A percentile compares a stretch with the other conserved stretches of the same genome.
Evolutionary conservation across 73 alveolate species (phyloP).

Genomic region (Paramecium tetraurelia): DNA sequence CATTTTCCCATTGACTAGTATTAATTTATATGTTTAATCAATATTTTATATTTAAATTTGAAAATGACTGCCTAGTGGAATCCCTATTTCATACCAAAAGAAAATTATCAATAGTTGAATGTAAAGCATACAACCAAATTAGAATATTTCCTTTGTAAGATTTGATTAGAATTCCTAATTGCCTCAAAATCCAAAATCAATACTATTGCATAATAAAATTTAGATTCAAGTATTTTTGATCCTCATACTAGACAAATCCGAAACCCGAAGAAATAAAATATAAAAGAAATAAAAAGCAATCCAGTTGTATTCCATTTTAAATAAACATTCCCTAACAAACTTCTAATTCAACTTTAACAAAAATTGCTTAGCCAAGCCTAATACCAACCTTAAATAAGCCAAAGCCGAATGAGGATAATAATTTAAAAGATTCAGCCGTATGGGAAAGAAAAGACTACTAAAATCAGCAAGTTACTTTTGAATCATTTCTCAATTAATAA

Average conservation of each 20-base stretch:
- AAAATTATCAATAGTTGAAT: not conserved
- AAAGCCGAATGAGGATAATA: not conserved
- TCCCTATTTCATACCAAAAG: not conserved
- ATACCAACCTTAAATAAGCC: not conserved
- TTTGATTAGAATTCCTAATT: not conserved
- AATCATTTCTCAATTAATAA: conserved; percentile 29
- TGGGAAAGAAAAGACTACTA: conserved; percentile 30
- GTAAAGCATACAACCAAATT: not conserved
- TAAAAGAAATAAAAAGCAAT: conserved; percentile 1
- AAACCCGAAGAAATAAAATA: not conserved
- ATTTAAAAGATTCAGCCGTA: conserved; percentile 32
- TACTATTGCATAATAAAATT: not conserved
- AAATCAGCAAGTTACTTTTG: conserved; percentile 14
- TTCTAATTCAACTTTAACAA: not conserved
- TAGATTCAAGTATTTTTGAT: not conserved
- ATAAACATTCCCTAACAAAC: conserved; percentile 11
- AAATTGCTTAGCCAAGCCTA: not conserved
- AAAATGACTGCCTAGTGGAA: not conserved
- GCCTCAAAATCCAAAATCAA: not conserved
- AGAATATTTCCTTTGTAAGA: not conserved
- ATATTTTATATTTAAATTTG: not conserved
- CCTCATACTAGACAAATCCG: not conserved
- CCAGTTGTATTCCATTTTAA: conserved; percentile 10
- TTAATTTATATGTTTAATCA: conserved; percentile 1
- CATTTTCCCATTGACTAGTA: conserved; percentile 18